phyloP scores from a whole-genome alignment of 305 asterid genomes.

The Solanum hybrid region DNA sequence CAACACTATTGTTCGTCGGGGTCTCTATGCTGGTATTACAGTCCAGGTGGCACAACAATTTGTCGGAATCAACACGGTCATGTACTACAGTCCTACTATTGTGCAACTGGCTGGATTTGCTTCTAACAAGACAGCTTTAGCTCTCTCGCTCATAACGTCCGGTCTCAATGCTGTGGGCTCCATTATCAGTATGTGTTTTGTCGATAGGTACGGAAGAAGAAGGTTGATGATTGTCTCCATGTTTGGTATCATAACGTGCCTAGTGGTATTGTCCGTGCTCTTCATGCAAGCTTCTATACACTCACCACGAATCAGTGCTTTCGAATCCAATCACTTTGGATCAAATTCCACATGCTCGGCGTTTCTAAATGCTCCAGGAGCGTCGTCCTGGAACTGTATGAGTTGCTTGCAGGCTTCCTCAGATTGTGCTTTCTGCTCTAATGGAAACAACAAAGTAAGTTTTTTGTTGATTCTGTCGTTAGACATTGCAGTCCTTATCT shows the following conservation, averaged over 20 bases:
- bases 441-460: slow-evolving; percentile 39
- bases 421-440: slow-evolving; percentile 58
- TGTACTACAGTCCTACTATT: slow-evolving; percentile 81
- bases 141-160: slow-evolving; percentile 68
- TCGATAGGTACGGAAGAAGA: slow-evolving; percentile 63
- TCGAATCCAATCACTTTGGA: slow-evolving; percentile 45
- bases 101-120: slow-evolving; percentile 75
- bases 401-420: slow-evolving; percentile 38
- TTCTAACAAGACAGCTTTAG: slow-evolving; percentile 63
- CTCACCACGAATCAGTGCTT: slow-evolving; percentile 33
- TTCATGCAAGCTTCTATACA: slow-evolving; percentile 42
- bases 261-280: slow-evolving; percentile 36
- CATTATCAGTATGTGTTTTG: slow-evolving; percentile 53
- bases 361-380: slow-evolving; percentile 18
- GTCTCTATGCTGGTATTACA: slow-evolving; percentile 62
- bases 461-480: neutral
- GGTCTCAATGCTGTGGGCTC: slow-evolving; percentile 76
- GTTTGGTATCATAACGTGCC: slow-evolving; percentile 56
- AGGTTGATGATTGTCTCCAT: slow-evolving; percentile 66
- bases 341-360: slow-evolving; percentile 41
- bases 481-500: neutral
- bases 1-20: slow-evolving; percentile 55
- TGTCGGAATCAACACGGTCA: slow-evolving; percentile 72
- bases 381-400: slow-evolving; percentile 54
- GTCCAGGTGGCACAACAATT: slow-evolving; percentile 81